Base-by-base conservation (phyloP, 1,139 yeast genomes). In the Candida buenavistaensis region DNA sequence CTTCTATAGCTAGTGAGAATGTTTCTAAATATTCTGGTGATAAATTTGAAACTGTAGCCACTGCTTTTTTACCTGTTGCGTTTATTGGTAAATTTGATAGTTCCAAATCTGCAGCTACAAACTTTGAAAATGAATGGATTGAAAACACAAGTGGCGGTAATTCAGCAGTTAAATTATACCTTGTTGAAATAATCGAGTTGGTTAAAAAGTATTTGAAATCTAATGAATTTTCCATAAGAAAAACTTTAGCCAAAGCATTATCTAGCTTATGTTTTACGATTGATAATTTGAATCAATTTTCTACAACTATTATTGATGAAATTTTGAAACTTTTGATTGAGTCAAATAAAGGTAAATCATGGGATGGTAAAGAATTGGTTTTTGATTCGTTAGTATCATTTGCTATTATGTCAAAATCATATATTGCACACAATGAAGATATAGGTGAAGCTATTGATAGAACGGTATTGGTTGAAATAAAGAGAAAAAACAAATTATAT, bases 291-390 rank as follows among this genome's bases (percentile, higher is more conserved):
- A 57, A 54, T 15, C 59, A 51, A 15, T 52, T 64, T 15, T 56
- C 66, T 9, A 46, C 50, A 2, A 44, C 51, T 3, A 48, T 59
- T 26, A 43, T 52, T 14, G 39, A 44, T 2, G 64, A 66, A 13
- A 55, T 89, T 15, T 72, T 86, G 37, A 61, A 64, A 0, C 65
- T 81, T 5, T 64, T 89, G 35, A 52, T 86, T 14, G 75, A 72
- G 28, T 79, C 95, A 0, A 71, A 82, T 40, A 68, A 72, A 37
- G 97, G 97, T 0, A 77, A 92, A 41, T 76, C 94, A 7, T 92
- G 96, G 95, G 73, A 73, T 13, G 97, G 97, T 6, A 92, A 92
- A 52, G 96, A 88, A 45, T 59, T 69, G 26, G 74, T 92, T 2
- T 64, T 88, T 20, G 79, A 77, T 27, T 88, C 96, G 0, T 60